Evolutionary conservation across 495 filamentous ascomycete species (phyloP), one percentile per base, ranked within the genome.

Genomic region (Bacidia rubella): DNA sequence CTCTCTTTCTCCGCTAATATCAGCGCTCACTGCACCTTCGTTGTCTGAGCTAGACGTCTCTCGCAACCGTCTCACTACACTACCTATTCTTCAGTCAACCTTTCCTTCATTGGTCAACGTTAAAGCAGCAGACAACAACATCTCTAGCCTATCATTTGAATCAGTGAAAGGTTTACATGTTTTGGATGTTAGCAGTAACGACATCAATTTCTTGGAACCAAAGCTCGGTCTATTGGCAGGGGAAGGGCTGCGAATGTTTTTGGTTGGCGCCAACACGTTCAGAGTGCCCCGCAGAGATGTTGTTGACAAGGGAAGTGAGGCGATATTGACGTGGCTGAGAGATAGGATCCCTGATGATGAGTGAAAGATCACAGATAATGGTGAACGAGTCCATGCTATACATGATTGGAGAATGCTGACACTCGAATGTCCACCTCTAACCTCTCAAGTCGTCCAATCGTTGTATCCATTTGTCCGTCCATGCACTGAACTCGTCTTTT

Each of bases 271-370:
- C 9, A 95, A 94, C 63, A 73, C 73, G 24, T 94, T 95, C 64
- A 68, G 85, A 19, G 90, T 95, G 41, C 90, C 90, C n/a, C 74
- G 84, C 39, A 88, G 82, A 74, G 86, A 85, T 49, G 75, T 94
- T 12, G 68, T 97, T 52, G 85, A 88, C 51, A 86, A 89, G 54
- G 90, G 90, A 7, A 95, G 88, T 0, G 87, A 93, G 61, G 81
- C 85, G 17, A 77, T 87, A n/a, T 70, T 95, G 58, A 73, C 83
- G 47, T 97, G 86, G 83, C 63, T 95, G 52, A 79, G 85, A 54
- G 83, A 85, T 46, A 77, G 82, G 53, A 82, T 97, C 35, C 83
- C 85, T 0, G 75, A 73, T 11, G 77, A 78, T 22, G 85, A 85
- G 23, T 26, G 27, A 46, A 35, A n/a, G n/a, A 35, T 35, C 29